Percentiles rank a stretch among this genome's conserved stretches.
phyloP scores from a whole-genome alignment of 1,284 basidiomycete genomes.

The Marasmius oreades region DNA sequence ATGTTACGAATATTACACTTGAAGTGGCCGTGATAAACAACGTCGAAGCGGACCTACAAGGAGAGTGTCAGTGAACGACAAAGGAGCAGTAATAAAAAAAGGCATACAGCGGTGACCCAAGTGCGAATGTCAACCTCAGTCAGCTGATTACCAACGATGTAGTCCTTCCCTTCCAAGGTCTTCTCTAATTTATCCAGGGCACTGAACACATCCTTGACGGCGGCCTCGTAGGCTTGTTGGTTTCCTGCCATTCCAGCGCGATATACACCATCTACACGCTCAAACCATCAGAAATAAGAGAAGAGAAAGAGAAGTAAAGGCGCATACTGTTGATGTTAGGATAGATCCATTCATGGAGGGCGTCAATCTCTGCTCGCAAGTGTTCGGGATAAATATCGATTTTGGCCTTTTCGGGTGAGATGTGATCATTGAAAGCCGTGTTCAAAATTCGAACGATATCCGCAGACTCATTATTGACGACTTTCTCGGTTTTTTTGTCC shows the following conservation, averaged over 20 bases:
- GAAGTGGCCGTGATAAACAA: conserved; percentile 90
- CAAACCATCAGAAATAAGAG: not conserved
- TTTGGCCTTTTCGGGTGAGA: not conserved
- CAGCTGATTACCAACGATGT: conserved; percentile 75
- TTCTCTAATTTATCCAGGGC: conserved; percentile 82
- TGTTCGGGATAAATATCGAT: not conserved
- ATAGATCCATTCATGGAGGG: conserved; percentile 87
- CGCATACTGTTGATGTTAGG: conserved; percentile 72
- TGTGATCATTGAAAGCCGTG: conserved; percentile 66
- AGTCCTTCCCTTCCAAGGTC: conserved; percentile 75
- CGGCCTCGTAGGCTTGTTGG: conserved; percentile 79
- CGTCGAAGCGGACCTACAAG: conserved; percentile 59
- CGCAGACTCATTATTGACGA: conserved; percentile 94
- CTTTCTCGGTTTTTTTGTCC: conserved; percentile 87
- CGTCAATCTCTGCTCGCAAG: not conserved
- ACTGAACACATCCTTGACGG: conserved; percentile 70
- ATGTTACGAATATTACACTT: conserved; percentile 89
- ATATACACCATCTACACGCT: conserved; percentile 74
- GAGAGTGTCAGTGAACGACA: not conserved
- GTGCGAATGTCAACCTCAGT: conserved; percentile 93
- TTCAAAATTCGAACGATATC: conserved; percentile 96
- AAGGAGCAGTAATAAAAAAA: not conserved
- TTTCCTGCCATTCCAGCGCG: conserved; percentile 85
- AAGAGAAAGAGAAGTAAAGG: conserved; percentile 5
- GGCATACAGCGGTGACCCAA: conserved; percentile 84